Conservation (phyloP, 331 rosid genomes). For the Malus hybrid region DNA sequence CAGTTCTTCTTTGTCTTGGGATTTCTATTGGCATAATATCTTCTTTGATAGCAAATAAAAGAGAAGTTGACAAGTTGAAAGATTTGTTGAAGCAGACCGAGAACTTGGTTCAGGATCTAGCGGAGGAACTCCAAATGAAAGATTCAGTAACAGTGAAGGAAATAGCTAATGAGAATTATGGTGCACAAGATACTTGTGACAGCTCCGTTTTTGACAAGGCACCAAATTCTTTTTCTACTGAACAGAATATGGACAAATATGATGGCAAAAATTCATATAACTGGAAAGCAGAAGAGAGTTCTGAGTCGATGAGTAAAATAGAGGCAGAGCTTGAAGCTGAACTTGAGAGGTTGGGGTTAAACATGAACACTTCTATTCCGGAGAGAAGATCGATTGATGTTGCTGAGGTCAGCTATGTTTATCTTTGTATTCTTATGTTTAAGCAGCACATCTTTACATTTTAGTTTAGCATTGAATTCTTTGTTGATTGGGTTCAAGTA, state of each 20-base stretch:
- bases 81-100: constrained; percentile 63
- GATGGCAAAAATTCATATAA: constrained; percentile 21
- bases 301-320: constrained; percentile 59
- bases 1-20: constrained; percentile 55
- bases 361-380: constrained; percentile 30
- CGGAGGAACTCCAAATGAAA: constrained; percentile 85
- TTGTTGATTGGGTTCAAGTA: background rate
- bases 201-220: constrained; percentile 35
- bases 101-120: constrained; percentile 78
- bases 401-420: constrained; percentile 49
- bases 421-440: constrained; percentile 5
- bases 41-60: constrained; percentile 39
- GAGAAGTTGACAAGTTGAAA: constrained; percentile 52
- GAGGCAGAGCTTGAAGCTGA: constrained; percentile 97
- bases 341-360: constrained; percentile 70
- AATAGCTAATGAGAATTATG: constrained; percentile 48
- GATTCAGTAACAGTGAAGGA: constrained; percentile 77
- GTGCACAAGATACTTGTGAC: constrained; percentile 36
- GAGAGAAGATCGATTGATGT: constrained; percentile 35
- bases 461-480: background rate
- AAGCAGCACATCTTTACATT: background rate
- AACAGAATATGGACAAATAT: constrained; percentile 28
- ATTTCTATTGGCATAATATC: constrained; percentile 59
- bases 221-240: constrained; percentile 30
- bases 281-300: constrained; percentile 47